Percentiles rank a stretch among this genome's conserved stretches.
Conservation (phyloP, 202 grass and related monocot genomes). For the Saccharum hybrid region DNA sequence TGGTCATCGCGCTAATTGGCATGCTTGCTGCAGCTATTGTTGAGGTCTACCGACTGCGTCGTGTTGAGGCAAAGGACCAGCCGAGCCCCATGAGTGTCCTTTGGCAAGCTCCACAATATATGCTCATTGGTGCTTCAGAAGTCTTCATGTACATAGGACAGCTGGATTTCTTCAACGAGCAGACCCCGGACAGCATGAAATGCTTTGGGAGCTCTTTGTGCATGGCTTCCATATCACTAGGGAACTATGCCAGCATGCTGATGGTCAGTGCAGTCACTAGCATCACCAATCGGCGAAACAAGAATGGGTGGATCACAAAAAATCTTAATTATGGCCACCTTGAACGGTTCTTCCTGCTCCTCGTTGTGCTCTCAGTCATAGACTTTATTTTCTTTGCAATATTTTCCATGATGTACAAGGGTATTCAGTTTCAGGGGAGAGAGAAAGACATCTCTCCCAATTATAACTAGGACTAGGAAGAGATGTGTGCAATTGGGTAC, state of each 20-base stretch:
- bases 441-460: not conserved
- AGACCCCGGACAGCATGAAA: conserved; percentile 78
- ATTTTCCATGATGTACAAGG: conserved; percentile 5
- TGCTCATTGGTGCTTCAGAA: conserved; percentile 69
- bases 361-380: conserved; percentile 49
- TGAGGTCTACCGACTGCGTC: conserved; percentile 58
- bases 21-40: conserved; percentile 65
- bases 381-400: not conserved
- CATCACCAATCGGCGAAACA: conserved; percentile 38
- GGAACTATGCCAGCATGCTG: conserved; percentile 83
- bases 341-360: conserved; percentile 81
- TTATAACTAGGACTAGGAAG: not conserved
- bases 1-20: conserved; percentile 45
- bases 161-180: conserved; percentile 79
- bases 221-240: conserved; percentile 92
- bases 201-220: conserved; percentile 82
- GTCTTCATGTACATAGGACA: conserved; percentile 94
- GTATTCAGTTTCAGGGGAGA: not conserved
- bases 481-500: not conserved
- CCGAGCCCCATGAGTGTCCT: conserved; percentile 67
- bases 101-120: conserved; percentile 80
- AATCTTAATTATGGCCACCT: conserved; percentile 79
- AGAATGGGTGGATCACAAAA: conserved; percentile 60
- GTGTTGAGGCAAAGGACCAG: conserved; percentile 21
- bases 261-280: conserved; percentile 54